These are phyloP conservation scores for Aphanoascus verrucosus DNA, from an alignment of 2,329 filamentous ascomycete species.

Conservation along the genomic window DNA sequence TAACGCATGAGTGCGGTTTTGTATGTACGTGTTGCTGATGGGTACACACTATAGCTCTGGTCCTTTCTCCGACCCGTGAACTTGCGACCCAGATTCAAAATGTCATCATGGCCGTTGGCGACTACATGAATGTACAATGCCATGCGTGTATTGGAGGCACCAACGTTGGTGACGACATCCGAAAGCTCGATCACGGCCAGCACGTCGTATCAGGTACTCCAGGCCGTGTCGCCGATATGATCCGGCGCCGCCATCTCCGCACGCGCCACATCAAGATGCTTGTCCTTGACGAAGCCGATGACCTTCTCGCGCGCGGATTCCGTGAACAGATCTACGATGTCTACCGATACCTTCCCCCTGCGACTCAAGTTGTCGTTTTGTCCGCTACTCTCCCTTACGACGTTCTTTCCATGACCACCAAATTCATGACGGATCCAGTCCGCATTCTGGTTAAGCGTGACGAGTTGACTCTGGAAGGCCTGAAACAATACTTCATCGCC, in stretches of 20 bases:
- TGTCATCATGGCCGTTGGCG: constrained; percentile 97
- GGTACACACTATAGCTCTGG: constrained; percentile 50
- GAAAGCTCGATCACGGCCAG: constrained; percentile 93
- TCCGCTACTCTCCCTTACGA: constrained; percentile 95
- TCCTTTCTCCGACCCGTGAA: constrained; percentile 92
- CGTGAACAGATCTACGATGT: constrained; percentile 98
- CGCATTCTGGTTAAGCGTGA: constrained; percentile 97
- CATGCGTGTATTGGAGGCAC: constrained; percentile 97
- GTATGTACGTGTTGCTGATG: not conserved
- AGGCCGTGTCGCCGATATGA: constrained; percentile 86
- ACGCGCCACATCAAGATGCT: constrained; percentile 71
- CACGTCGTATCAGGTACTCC: constrained; percentile 96
- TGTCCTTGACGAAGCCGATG: constrained; percentile 65
- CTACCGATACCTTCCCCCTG: constrained; percentile 89
- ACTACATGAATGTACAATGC: constrained; percentile 99
- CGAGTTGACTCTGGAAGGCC: constrained; percentile 88
- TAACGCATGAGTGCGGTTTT: not conserved
- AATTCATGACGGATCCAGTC: constrained; percentile 98
- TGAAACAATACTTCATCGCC: constrained; percentile 99
- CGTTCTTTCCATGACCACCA: constrained; percentile 97
- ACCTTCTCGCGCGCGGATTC: constrained; percentile 84
- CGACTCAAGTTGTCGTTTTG: constrained; percentile 96
- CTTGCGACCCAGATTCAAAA: constrained; percentile 97
- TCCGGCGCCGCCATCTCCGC: constrained; percentile 60
- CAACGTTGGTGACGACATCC: constrained; percentile 94